Base-by-base conservation (phyloP, 169 alveolate genomes). In the Plasmodium inui region DNA sequence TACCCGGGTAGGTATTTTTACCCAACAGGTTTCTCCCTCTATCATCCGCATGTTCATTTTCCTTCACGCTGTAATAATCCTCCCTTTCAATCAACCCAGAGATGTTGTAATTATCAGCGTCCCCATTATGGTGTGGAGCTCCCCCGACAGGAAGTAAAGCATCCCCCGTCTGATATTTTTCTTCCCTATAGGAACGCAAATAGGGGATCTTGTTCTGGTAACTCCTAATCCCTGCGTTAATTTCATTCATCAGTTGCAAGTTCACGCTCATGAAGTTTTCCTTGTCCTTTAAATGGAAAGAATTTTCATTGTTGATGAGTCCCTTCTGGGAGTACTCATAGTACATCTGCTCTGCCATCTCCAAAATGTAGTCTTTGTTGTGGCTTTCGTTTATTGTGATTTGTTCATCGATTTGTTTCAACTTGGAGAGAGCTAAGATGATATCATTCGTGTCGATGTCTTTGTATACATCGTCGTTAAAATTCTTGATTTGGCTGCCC, bases 381-480 rank as follows among this genome's bases (percentile, higher is more conserved):
- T 32, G 80, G 12, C 70, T 86, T 76, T 86, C 93, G 41, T 86
- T 86, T 28, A 86, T 76, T 55, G 81, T 37, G 41, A 86, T 86
- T 37, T 86, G 81, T 55, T 86, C 93, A 19, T 86, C 93, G 2
- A 78, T 55, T 86, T 86, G 39, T 76, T 86, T 86, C 19, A 86
- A 55, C 70, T 73, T 50, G 41, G 93, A 86, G 55, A 86, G 80
- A 19, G 93, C 93, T 86, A 86, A 86, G 41, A 86, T 86, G 26
- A 86, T 86, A 26, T 86, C 93, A 86, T 86, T 86, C 4, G 93
- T 86, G 67, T 86, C 93, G 17, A 86, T 86, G 39, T 86, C 85
- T 86, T 86, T 86, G 19, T 86, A 86, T 55, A 86, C 57, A 67
- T 86, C 93, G 80, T 86, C 86, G 67, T 86, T 86, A 34, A 86